A percentile compares a stretch with the other conserved stretches of the same genome.
Conservation (phyloP, 1,139 yeast species). For the Nakaseomyces kungkrabaensis region DNA sequence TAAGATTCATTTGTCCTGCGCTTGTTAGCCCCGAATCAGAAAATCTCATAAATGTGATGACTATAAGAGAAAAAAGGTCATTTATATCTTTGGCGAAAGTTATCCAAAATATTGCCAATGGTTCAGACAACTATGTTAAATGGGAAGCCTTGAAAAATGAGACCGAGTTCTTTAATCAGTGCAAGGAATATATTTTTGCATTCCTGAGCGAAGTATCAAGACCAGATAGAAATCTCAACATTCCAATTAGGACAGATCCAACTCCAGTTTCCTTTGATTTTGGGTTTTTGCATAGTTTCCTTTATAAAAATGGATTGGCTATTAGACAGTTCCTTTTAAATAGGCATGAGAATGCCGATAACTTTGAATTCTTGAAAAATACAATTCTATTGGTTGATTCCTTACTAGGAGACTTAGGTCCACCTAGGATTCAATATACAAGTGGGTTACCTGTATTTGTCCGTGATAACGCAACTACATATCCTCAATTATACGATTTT, state of each 20-base stretch:
- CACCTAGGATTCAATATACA: conserved; percentile 38
- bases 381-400: conserved; percentile 27
- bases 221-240: conserved; percentile 15
- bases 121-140: conserved; percentile 47
- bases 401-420: conserved; percentile 32
- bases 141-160: conserved; percentile 46
- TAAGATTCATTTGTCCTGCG: conserved; percentile 84
- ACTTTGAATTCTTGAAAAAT: conserved; percentile 20
- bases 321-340: conserved; percentile 37
- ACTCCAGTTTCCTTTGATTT: conserved; percentile 32
- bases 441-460: conserved; percentile 47
- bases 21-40: conserved; percentile 82
- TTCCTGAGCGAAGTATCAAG: conserved; percentile 37
- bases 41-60: conserved; percentile 33
- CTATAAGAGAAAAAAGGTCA: conserved; percentile 52
- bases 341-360: conserved; percentile 18
- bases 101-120: conserved; percentile 82
- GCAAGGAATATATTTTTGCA: conserved; percentile 38
- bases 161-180: conserved; percentile 35
- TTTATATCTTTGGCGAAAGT: conserved; percentile 77
- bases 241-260: conserved; percentile 11
- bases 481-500: conserved; percentile 55
- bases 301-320: conserved; percentile 50
- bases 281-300: conserved; percentile 53
- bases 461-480: conserved; percentile 38